These are phyloP conservation scores for Talaromyces ruber DNA, from an alignment of 495 filamentous ascomycete genomes.

Conservation along the genomic window DNA sequence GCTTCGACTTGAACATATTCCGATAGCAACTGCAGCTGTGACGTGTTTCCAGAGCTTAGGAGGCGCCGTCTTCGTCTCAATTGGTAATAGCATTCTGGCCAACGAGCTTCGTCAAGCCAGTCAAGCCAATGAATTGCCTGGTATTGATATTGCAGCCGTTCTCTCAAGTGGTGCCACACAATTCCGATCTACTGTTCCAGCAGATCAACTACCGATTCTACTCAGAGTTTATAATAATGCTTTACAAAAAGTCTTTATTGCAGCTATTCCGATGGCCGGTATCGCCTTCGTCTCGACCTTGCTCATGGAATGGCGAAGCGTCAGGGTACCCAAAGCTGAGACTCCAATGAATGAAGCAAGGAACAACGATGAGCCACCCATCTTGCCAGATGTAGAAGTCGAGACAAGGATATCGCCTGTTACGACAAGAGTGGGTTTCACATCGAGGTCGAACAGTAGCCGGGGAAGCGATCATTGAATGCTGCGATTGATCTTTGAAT, in stretches of 20 bases:
- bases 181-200: conserved; percentile 32
- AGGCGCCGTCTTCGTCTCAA: conserved; percentile 54
- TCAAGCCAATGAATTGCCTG: conserved; percentile 27
- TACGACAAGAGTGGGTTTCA: background rate
- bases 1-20: conserved; percentile 34
- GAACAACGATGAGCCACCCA: conserved; percentile 22
- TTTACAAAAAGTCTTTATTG: conserved; percentile 49
- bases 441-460: background rate
- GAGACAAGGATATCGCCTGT: conserved; percentile 5
- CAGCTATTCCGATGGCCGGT: conserved; percentile 46
- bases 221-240: conserved; percentile 52
- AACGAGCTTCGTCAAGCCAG: conserved; percentile 50
- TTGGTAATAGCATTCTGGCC: conserved; percentile 58
- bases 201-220: conserved; percentile 36
- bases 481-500: background rate
- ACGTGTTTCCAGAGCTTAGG: conserved; percentile 53
- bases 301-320: conserved; percentile 57
- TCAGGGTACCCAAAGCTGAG: conserved; percentile 15
- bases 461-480: background rate
- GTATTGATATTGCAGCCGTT: conserved; percentile 33
- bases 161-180: conserved; percentile 50
- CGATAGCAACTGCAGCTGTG: conserved; percentile 41
- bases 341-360: background rate
- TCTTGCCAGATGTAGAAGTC: conserved; percentile 3
- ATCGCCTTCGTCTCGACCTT: conserved; percentile 43